A percentile compares a stretch with the other conserved stretches of the same genome.
Conservation (phyloP, 805 yeast genomes). For the Lipomyces sp. region DNA sequence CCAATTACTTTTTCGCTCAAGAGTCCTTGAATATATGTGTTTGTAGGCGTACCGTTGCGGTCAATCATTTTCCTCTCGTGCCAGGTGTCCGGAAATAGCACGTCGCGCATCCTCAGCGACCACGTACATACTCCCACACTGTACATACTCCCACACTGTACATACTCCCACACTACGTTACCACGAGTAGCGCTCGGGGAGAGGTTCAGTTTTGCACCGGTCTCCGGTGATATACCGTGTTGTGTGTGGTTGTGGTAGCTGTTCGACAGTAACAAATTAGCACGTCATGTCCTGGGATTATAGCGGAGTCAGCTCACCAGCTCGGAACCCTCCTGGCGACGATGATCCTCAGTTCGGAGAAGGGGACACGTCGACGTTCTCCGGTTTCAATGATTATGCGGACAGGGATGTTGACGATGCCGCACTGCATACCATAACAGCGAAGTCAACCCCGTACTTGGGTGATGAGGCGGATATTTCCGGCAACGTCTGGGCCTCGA, state of each 20-base stretch:
- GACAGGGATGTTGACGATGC: background rate
- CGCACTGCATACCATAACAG: background rate
- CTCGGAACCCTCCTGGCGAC: background rate
- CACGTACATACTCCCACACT: background rate
- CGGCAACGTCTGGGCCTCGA: slow-evolving; percentile 1
- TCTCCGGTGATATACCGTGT: background rate
- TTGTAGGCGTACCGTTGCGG: background rate
- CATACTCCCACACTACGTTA: background rate
- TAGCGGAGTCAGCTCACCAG: background rate
- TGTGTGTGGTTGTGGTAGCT: background rate
- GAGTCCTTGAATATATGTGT: background rate
- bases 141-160: too few species aligned
- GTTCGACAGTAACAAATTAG: background rate
- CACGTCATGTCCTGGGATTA: background rate
- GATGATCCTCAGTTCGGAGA: slow-evolving; percentile 5
- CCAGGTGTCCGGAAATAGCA: background rate
- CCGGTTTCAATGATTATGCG: background rate
- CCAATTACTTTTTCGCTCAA: background rate
- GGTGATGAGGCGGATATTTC: background rate
- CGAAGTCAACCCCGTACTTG: background rate
- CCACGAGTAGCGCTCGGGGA: background rate
- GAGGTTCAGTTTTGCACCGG: background rate
- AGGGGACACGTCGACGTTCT: background rate
- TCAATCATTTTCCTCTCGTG: background rate
- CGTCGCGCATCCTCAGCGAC: background rate